Percentiles rank a stretch among this genome's conserved stretches.
Evolutionary conservation across 352 stramenopile genomes (phyloP).

Genomic region (Thraustochytrium striatum): DNA sequence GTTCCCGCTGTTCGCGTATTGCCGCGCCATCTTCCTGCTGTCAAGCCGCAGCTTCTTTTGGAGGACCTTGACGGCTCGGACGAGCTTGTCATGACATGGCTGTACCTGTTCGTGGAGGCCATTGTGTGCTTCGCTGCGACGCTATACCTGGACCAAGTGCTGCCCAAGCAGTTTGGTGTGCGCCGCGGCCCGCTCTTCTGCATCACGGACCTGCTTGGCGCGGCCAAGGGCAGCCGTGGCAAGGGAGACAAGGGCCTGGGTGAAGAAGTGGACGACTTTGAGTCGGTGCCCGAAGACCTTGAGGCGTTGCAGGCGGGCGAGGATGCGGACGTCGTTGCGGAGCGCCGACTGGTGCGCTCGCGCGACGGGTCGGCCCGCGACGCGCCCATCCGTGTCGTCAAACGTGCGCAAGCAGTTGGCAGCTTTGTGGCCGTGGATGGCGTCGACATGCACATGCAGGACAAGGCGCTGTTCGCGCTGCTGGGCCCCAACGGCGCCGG

Average conservation of each 20-base stretch:
- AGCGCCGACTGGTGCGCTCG: too few species aligned
- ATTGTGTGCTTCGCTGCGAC: background rate
- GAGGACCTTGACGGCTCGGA: too few species aligned
- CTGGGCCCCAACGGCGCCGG: conserved; percentile 38
- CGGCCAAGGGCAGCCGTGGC: too few species aligned
- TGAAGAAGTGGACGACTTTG: background rate
- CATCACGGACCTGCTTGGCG: background rate
- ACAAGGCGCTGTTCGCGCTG: background rate
- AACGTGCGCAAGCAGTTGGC: too few species aligned
- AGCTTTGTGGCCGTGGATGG: background rate
- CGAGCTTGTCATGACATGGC: too few species aligned
- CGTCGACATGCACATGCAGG: background rate
- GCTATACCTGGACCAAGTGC: background rate
- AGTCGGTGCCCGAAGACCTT: background rate
- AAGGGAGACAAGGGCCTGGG: too few species aligned
- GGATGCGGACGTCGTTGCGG: background rate
- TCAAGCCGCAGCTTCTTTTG: too few species aligned
- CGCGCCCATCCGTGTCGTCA: too few species aligned
- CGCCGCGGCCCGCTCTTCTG: background rate
- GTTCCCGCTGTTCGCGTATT: too few species aligned
- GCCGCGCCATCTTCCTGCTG: too few species aligned
- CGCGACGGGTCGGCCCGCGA: too few species aligned
- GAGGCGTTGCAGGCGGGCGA: background rate
- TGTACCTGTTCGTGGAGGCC: too few species aligned
- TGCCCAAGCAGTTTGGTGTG: background rate